Conservation (phyloP, 176 grass and related monocot species). For the Tillandsia fasciculata region DNA sequence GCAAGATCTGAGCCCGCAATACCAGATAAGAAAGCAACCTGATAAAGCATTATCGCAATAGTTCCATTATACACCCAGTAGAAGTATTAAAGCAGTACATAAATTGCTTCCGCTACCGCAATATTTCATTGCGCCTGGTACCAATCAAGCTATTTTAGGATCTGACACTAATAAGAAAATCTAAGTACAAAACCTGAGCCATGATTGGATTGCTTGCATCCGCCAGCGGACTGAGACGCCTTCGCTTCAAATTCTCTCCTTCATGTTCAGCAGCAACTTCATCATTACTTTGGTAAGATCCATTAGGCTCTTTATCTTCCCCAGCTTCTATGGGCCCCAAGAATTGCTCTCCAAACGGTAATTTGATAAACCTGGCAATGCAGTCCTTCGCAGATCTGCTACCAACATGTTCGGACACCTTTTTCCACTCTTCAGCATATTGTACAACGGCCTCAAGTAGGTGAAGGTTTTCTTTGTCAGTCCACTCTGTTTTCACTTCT, state of each 20-base stretch:
- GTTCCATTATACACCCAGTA: neutral
- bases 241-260: constrained; percentile 41
- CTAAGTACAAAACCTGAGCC: constrained; percentile 54
- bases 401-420: constrained; percentile 78
- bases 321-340: constrained; percentile 43
- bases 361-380: constrained; percentile 69
- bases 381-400: constrained; percentile 84
- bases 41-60: constrained; percentile 19
- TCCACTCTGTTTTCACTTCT: constrained; percentile 87
- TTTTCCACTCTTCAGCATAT: constrained; percentile 91
- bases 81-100: neutral
- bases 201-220: constrained; percentile 97
- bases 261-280: constrained; percentile 25
- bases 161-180: neutral
- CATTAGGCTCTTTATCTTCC: constrained; percentile 13
- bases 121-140: neutral
- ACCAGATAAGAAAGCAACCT: constrained; percentile 88
- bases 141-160: neutral
- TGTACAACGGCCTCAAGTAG: constrained; percentile 91
- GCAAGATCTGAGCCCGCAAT: constrained; percentile 70
- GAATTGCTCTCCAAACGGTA: constrained; percentile 95
- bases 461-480: constrained; percentile 96
- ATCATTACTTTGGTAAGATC: constrained; percentile 27
- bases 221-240: constrained; percentile 57
- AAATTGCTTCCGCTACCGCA: neutral